phyloP scores from a whole-genome alignment of 768 basidiomycete species.

The Mycena sanguinolenta region DNA sequence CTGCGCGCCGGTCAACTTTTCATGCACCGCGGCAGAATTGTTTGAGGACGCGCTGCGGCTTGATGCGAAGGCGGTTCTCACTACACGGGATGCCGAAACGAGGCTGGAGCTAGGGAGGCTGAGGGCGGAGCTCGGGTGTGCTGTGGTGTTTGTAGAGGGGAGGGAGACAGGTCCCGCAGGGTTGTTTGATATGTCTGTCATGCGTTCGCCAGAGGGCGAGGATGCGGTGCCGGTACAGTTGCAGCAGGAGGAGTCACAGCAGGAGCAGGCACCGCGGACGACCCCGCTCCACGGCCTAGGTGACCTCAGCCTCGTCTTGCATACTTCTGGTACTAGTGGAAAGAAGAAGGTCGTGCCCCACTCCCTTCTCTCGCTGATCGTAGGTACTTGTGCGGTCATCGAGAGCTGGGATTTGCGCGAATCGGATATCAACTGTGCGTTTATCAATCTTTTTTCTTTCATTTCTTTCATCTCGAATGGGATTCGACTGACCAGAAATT shows the following conservation, averaged over 20 bases:
- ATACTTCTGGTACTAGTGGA: conserved; percentile 72
- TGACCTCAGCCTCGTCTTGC: conserved; percentile 67
- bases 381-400: conserved; percentile 59
- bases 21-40: conserved; percentile 59
- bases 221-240: no score
- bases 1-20: conserved; percentile 61
- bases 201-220: no score
- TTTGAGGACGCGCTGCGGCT: conserved; percentile 57
- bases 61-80: conserved; percentile 55
- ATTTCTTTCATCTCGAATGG: no score
- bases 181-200: conserved; percentile 54
- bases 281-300: conserved; percentile 52
- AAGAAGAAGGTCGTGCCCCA: conserved; percentile 66
- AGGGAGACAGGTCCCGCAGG: conserved; percentile 53
- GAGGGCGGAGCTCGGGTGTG: conserved; percentile 52
- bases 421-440: conserved; percentile 62
- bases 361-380: conserved; percentile 55
- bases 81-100: conserved; percentile 55
- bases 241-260: no score
- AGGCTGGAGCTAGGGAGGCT: conserved; percentile 53
- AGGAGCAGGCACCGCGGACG: no score
- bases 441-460: no score
- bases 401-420: conserved; percentile 56
- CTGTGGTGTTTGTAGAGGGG: conserved; percentile 53
- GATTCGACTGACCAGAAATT: neutral